Base-by-base conservation (phyloP, 257 asterid species). In the Haberlea rhodopensis region DNA sequence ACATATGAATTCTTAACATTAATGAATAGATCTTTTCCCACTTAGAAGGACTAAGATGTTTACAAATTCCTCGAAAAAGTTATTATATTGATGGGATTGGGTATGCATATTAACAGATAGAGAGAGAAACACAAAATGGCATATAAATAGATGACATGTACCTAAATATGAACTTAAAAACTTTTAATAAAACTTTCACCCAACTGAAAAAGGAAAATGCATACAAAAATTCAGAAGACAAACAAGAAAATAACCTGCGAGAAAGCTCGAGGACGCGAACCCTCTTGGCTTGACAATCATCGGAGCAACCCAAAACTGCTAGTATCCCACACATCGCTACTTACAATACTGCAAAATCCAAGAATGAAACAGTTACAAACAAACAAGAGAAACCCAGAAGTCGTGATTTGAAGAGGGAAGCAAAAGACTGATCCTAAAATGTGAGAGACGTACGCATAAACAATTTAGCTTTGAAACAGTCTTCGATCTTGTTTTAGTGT, bases 221-320 rank as follows among this genome's bases (percentile, higher is more conserved):
- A 16, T 1, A 4, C 51, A 43, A 43, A 43, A 16, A 13, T 13
- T 13, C 7, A 16, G 51, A 1, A 43, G 4, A 22, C 4, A 26
- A 51, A 49, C 43, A 51, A 65, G 65, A 62, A 21, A 67, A 53
- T 79, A 77, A 67, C 97, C 98, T 84, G 84, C 97, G 97, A 51
- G 98, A 92, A 63, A 92, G 98, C 94, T 92, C 97, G 74, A 92
- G 98, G 20, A 92, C 98, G 66, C 97, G 96, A 71, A 89, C 82
- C 75, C 98, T 81, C 67, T 92, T 92, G 57, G 95, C 89, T 77
- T 89, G 98, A 76, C 91, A 87, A 45, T 84, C 95, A 70, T 88
- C 95, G 1, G 96, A 75, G 64, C 98, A 92, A 8, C 97, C 96
- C 82, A 92, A 69, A 71, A 89, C 91, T 11, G 98, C 98, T 31